Evolutionary conservation across 164 flowering plant genomes (phyloP).

Genomic region (Berberis vulgaris): DNA sequence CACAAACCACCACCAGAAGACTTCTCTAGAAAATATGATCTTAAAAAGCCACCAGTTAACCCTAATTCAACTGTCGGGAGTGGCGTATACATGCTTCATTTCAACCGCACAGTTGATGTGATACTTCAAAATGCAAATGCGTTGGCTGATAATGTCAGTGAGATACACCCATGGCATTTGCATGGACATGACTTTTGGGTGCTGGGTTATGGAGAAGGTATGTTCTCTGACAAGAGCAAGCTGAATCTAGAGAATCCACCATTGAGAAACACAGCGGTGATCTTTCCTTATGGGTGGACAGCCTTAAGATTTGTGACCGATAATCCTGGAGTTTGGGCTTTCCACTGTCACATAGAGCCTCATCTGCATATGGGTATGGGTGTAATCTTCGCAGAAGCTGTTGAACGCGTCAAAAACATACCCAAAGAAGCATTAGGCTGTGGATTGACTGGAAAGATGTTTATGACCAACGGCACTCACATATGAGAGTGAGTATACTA

Average conservation of each 20-base stretch:
- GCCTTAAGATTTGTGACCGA: constrained; percentile 2
- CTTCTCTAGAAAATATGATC: background rate
- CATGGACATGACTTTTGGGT: constrained; percentile 5
- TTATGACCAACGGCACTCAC: no score
- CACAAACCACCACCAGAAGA: background rate
- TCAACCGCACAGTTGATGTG: background rate
- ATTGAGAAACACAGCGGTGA: background rate
- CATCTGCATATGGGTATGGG: constrained; percentile 5
- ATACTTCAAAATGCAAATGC: constrained; percentile 2
- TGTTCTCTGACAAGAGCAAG: background rate
- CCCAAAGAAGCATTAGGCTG: no score
- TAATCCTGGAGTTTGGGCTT: constrained; percentile 5
- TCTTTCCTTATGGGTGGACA: background rate
- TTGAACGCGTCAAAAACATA: background rate
- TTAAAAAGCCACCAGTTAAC: background rate
- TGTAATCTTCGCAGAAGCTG: background rate
- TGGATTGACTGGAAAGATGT: no score
- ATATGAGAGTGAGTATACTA: no score
- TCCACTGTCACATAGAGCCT: constrained; percentile 1
- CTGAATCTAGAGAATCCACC: constrained; percentile 1
- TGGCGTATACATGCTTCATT: background rate
- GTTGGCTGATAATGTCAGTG: background rate
- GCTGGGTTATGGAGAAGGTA: background rate
- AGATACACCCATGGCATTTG: constrained; percentile 3
- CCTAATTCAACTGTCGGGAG: background rate